Base-by-base conservation (phyloP, 2,329 filamentous ascomycete genomes). In the Hypoxylon sp. region DNA sequence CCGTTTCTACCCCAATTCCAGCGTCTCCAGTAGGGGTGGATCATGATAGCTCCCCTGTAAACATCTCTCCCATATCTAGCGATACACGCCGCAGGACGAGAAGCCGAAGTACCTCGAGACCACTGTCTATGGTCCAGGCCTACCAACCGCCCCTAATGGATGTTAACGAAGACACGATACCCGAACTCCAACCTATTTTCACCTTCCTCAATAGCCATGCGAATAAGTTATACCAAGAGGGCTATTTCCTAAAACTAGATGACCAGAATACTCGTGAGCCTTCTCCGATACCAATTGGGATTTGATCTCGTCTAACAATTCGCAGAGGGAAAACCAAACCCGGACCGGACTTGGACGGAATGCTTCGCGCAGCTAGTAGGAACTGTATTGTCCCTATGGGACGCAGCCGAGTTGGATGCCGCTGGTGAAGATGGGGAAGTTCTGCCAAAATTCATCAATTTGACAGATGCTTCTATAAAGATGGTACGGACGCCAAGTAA, bases 221-320 rank as follows among this genome's bases (percentile, higher is more conserved):
- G 64, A 98, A 98, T 81, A 98, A 98, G 82, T 84, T 98, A 62
- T 99, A 98, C 79, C 94, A 98, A 74, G 96, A 99, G 82, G 96
- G 96, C 39, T 99, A 98, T 78, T 98, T 99, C 73, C 82, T 99
- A 74, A 99, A 98, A 82, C 84, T 99, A 53, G 95, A 98, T 79
- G 96, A 99, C 80, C 90, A 97, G 74, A 97, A 98, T 77, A 91
- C 90, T 61, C 91, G 94, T 97, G 87, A 75, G 93, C 88, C 65
- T 42, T 29, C 37, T 6, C 13, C 39, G 19, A 44, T n/a, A 60
- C 35, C 48, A 42, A 56, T 67, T 55, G 31, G 31, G 24, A 1
- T 8, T 51, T 15, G 15, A 3, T 19, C 24, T 11, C 1, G 19
- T 51, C 62, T 73, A 70, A 72, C 53, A 52, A 62, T 37, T 57